phyloP scores from a whole-genome alignment of 2,329 filamentous ascomycete genomes.

The Colletotrichum tanaceti region DNA sequence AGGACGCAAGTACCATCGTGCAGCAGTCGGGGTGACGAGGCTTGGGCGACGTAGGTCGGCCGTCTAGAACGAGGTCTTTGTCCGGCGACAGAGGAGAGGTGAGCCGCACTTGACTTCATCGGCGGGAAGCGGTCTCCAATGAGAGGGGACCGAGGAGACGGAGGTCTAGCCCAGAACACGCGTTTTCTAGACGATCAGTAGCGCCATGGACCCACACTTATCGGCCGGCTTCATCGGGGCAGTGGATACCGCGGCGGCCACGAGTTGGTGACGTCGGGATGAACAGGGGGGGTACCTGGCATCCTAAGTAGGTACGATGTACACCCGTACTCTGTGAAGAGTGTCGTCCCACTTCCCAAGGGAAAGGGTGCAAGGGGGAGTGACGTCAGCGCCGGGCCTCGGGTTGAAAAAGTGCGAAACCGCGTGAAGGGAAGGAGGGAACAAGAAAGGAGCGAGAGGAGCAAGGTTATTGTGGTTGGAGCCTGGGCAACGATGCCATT shows the following conservation, averaged over 20 bases:
- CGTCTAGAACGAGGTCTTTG: slow-evolving; percentile 15
- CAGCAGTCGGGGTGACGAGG: background rate
- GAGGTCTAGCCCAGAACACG: slow-evolving; percentile 29
- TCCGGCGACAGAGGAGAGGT: background rate
- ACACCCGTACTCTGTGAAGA: no score
- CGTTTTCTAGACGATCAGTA: slow-evolving; percentile 36
- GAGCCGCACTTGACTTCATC: slow-evolving; percentile 37
- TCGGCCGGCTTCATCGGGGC: background rate
- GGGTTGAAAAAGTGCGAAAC: background rate
- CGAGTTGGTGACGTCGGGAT: slow-evolving; percentile 35
- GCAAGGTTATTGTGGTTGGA: background rate
- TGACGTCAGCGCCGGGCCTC: slow-evolving; percentile 30
- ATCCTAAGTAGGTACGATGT: no score
- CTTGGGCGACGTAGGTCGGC: slow-evolving; percentile 33
- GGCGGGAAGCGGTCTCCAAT: slow-evolving; percentile 24
- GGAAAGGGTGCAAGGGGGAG: slow-evolving; percentile 9
- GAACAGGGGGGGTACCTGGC: slow-evolving; percentile 12
- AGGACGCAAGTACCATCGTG: background rate
- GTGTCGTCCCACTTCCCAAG: background rate
- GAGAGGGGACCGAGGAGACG: slow-evolving; percentile 16
- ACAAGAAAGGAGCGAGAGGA: background rate
- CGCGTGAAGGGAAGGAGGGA: background rate
- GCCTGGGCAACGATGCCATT: background rate
- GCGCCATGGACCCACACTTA: slow-evolving; percentile 26
- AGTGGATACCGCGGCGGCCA: background rate